phyloP scores from a whole-genome alignment of 1,284 basidiomycete genomes.

The Ganoderma multipileum region DNA sequence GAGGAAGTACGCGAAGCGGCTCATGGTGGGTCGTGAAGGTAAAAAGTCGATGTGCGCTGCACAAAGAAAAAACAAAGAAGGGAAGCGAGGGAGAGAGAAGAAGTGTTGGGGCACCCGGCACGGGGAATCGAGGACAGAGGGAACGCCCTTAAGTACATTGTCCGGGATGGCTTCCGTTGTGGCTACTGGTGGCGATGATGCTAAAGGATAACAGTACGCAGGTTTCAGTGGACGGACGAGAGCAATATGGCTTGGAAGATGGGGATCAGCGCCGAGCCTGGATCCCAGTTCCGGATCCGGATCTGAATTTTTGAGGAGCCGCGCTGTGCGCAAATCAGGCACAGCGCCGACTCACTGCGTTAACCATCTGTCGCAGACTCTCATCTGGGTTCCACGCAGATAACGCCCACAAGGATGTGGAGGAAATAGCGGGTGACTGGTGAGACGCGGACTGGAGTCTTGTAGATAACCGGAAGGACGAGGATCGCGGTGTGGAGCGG shows the following conservation, averaged over 20 bases:
- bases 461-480: background rate
- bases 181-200: background rate
- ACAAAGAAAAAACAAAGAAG: slow-evolving; percentile 28
- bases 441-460: background rate
- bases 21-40: slow-evolving; percentile 43
- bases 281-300: background rate
- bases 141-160: slow-evolving; percentile 11
- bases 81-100: slow-evolving; percentile 28
- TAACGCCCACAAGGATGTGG: background rate
- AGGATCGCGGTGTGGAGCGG: background rate
- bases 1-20: slow-evolving; percentile 45
- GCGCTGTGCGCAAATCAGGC: slow-evolving; percentile 13
- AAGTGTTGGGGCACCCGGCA: slow-evolving; percentile 13
- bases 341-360: background rate
- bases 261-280: slow-evolving; percentile 2
- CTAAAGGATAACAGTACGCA: background rate
- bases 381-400: background rate
- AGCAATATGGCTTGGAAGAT: slow-evolving; percentile 11
- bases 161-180: background rate
- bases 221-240: background rate
- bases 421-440: background rate
- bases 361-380: background rate
- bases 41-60: slow-evolving; percentile 25
- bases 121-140: slow-evolving; percentile 24
- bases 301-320: background rate